Conservation (phyloP, 352 stramenopile species). For the Pythium rhizo-oryzae region DNA sequence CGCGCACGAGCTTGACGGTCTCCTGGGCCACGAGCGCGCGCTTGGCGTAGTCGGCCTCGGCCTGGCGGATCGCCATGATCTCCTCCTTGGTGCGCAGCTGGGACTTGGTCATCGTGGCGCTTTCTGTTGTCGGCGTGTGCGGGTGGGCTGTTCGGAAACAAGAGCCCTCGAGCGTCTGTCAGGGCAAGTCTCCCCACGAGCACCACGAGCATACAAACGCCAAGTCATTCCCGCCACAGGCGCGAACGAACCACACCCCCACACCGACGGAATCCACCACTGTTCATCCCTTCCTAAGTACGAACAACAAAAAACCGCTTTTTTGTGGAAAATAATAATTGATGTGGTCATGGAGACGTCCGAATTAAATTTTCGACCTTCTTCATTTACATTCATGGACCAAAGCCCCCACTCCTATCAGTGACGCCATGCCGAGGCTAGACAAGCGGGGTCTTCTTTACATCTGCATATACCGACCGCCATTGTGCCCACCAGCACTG, state of each 20-base stretch:
- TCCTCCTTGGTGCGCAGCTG: conserved; percentile 84
- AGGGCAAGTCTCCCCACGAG: neutral
- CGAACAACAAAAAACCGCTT: conserved; percentile 7
- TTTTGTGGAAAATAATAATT: conserved; percentile 3
- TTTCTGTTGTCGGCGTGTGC: neutral
- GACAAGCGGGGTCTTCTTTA: conserved; percentile 8
- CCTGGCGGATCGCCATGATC: conserved; percentile 75
- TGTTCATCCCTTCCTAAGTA: neutral
- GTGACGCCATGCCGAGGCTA: no score
- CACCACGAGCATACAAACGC: neutral
- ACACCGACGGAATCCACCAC: conserved; percentile 10
- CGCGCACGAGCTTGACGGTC: conserved; percentile 83
- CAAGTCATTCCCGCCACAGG: conserved; percentile 3
- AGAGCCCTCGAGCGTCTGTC: neutral
- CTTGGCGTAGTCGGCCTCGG: conserved; percentile 81
- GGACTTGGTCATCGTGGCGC: conserved; percentile 51
- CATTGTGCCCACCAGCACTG: conserved; percentile 13
- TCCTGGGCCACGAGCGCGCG: conserved; percentile 74
- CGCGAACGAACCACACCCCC: conserved; percentile 5
- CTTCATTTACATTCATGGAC: no score
- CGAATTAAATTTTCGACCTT: neutral
- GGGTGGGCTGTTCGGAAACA: neutral
- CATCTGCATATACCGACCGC: conserved; percentile 41
- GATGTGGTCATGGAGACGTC: neutral
- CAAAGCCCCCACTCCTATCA: no score